These are phyloP conservation scores for Austropuccinia psidii DNA, from an alignment of 1,284 basidiomycete genomes.

Conservation along the genomic window DNA sequence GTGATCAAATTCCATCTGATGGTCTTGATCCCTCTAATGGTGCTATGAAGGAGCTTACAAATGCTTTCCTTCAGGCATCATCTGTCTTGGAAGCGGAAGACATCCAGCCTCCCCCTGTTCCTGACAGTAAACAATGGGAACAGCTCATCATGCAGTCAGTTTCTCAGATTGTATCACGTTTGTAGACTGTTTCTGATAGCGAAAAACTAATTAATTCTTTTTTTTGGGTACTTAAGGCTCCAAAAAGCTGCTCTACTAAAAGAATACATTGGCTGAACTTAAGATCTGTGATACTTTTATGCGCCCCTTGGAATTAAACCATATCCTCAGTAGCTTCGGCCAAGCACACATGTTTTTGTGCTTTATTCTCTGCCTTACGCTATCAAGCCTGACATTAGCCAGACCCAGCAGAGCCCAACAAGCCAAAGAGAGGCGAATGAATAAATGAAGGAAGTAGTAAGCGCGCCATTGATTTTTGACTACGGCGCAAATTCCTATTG, in stretches of 20 bases:
- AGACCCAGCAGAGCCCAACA: too few species aligned
- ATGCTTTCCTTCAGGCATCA: background rate
- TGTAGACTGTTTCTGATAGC: background rate
- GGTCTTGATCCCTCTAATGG: background rate
- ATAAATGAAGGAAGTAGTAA: too few species aligned
- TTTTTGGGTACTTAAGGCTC: background rate
- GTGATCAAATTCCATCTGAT: background rate
- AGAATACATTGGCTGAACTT: conserved; percentile 36
- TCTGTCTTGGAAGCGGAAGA: conserved; percentile 23
- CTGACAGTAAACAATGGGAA: conserved; percentile 26
- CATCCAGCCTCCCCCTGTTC: conserved; percentile 46
- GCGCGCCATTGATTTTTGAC: too few species aligned
- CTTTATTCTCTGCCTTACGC: too few species aligned
- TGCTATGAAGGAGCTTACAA: background rate
- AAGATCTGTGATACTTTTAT: too few species aligned
- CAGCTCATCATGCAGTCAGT: conserved; percentile 28
- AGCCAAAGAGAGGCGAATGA: too few species aligned
- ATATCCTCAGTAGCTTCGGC: too few species aligned
- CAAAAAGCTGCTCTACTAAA: conserved; percentile 34
- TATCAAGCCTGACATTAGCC: too few species aligned
- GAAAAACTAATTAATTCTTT: background rate
- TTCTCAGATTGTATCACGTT: background rate
- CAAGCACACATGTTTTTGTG: too few species aligned
- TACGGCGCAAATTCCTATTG: too few species aligned
- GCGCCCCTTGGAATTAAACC: too few species aligned